Evolutionary conservation across 2,329 filamentous ascomycete species (phyloP).

Genomic region (Periconia digitata): DNA sequence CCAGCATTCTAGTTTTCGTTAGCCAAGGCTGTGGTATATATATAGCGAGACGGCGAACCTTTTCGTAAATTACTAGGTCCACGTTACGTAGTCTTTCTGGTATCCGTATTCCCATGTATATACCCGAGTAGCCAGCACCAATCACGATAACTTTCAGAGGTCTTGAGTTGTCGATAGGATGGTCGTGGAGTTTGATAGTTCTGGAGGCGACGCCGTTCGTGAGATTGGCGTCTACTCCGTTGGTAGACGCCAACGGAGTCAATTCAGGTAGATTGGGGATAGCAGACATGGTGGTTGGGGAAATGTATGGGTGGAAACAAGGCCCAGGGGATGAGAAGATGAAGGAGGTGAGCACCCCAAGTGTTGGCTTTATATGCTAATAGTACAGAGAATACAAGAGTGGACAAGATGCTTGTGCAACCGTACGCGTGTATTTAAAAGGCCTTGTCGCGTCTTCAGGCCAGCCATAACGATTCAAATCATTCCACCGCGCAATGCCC

Average conservation of each 20-base stretch:
- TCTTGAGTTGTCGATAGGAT: constrained; percentile 46
- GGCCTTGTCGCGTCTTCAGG: background rate
- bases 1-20: constrained; percentile 34
- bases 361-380: constrained; percentile 11
- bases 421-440: background rate
- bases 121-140: constrained; percentile 48
- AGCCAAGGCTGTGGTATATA: background rate
- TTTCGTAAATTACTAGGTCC: constrained; percentile 47
- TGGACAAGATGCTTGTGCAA: background rate
- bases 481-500: background rate
- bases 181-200: constrained; percentile 38
- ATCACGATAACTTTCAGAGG: constrained; percentile 49
- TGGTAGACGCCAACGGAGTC: constrained; percentile 12
- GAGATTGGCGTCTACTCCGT: constrained; percentile 12
- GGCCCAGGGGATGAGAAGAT: background rate
- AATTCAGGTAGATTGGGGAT: constrained; percentile 30
- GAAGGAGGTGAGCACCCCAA: background rate
- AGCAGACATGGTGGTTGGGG: constrained; percentile 29
- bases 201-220: background rate
- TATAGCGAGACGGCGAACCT: constrained; percentile 11
- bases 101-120: constrained; percentile 49
- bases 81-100: constrained; percentile 45
- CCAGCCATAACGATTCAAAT: background rate
- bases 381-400: constrained; percentile 8
- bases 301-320: background rate